Percentiles rank a stretch among this genome's conserved stretches.
phyloP scores from a whole-genome alignment of 345 rosid species.

The Anacardium occidentale region DNA sequence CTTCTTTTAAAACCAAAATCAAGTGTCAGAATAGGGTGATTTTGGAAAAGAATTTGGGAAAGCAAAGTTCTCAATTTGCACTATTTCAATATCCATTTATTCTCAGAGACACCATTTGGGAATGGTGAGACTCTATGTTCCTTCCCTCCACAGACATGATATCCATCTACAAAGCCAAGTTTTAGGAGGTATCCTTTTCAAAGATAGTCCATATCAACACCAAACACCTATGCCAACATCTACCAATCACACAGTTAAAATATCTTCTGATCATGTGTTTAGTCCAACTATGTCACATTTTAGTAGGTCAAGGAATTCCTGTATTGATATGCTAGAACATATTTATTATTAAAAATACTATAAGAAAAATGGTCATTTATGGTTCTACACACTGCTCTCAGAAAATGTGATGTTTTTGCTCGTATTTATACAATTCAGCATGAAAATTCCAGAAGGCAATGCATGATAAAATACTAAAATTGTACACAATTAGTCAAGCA shows the following conservation, averaged over 20 bases:
- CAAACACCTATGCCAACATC: neutral
- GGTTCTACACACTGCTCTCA: neutral
- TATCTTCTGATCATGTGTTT: neutral
- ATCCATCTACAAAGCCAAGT: neutral
- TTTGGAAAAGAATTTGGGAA: neutral
- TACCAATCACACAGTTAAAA: neutral
- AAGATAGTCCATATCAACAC: neutral
- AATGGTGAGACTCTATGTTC: neutral
- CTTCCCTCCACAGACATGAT: neutral
- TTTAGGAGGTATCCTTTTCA: neutral
- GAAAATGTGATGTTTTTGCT: slow-evolving; percentile 6
- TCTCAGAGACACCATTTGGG: neutral
- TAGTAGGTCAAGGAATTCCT: neutral
- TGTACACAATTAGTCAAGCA: neutral
- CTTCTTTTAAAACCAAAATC: neutral
- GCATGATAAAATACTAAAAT: slow-evolving; percentile 5
- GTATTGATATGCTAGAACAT: neutral
- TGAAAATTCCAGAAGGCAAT: neutral
- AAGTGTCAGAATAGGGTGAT: neutral
- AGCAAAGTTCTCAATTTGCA: neutral
- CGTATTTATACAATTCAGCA: neutral
- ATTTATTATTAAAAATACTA: neutral
- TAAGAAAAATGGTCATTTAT: neutral
- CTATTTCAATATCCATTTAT: neutral
- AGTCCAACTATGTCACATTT: neutral